Percentiles rank a stretch among this genome's conserved stretches.
These are phyloP conservation scores for Hericium coralloides DNA, from an alignment of 768 basidiomycete genomes.

Conservation along the genomic window DNA sequence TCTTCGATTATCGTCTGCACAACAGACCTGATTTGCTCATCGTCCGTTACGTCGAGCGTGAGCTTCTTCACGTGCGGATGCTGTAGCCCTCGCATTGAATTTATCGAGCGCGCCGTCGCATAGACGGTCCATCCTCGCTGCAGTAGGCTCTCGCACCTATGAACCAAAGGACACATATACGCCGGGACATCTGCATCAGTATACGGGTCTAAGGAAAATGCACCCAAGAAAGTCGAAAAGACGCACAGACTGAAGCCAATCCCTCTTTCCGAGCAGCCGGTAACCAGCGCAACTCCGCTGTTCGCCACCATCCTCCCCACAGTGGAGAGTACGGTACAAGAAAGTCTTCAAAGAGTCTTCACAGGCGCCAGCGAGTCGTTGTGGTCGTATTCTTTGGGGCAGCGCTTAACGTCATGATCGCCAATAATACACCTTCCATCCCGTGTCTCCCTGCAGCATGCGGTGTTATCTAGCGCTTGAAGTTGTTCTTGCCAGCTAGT, in stretches of 20 bases:
- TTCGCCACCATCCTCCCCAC: no score
- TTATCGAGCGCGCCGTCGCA: constrained; percentile 60
- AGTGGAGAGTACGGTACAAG: no score
- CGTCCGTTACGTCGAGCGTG: constrained; percentile 50
- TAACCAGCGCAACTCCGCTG: constrained; percentile 33
- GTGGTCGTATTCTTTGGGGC: no score
- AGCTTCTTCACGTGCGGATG: constrained; percentile 36
- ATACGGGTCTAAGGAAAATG: neutral
- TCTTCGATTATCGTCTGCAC: constrained; percentile 42
- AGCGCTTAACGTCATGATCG: no score
- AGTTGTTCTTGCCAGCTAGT: no score
- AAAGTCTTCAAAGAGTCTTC: no score
- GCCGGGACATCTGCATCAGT: neutral
- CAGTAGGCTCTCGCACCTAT: constrained; percentile 63
- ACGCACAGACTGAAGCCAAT: constrained; percentile 60
- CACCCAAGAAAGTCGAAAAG: neutral
- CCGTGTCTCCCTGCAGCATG: no score
- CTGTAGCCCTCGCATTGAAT: constrained; percentile 49
- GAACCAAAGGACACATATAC: neutral
- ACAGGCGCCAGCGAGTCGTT: no score
- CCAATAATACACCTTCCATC: no score
- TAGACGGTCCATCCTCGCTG: constrained; percentile 62
- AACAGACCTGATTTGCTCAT: constrained; percentile 14
- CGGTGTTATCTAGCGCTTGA: no score
- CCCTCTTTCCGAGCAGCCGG: constrained; percentile 67